Percentiles rank a stretch among this genome's conserved stretches.
Evolutionary conservation across 1,284 basidiomycete species (phyloP).

Genomic region (Melampsora larici-populina): DNA sequence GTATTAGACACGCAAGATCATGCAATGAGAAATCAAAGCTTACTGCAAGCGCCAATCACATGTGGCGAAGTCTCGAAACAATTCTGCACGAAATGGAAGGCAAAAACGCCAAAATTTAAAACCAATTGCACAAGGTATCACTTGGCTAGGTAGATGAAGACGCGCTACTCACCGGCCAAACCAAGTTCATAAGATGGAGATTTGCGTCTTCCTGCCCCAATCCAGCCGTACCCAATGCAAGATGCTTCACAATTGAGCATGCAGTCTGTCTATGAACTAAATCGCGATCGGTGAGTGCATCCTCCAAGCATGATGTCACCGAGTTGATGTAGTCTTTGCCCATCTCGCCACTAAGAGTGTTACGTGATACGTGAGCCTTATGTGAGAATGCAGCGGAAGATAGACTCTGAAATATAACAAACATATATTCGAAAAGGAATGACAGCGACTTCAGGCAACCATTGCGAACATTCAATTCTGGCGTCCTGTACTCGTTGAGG

Average conservation of each 20-base stretch:
- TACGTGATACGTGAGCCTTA: not conserved
- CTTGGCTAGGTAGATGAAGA: not conserved
- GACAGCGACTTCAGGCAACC: slow-evolving; percentile 97
- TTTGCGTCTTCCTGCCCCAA: slow-evolving; percentile 97
- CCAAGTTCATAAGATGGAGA: slow-evolving; percentile 93
- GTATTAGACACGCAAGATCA: slow-evolving; percentile 7
- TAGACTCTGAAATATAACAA: not conserved
- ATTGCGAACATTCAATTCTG: slow-evolving; percentile 95
- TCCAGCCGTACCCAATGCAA: slow-evolving; percentile 93
- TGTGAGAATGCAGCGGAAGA: too few species aligned
- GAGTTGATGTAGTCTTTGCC: slow-evolving; percentile 97
- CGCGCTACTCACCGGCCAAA: slow-evolving; percentile 71
- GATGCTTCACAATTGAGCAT: slow-evolving; percentile 97
- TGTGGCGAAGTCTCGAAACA: slow-evolving; percentile 68
- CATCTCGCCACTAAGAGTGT: slow-evolving; percentile 69
- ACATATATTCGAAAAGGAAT: slow-evolving; percentile 97
- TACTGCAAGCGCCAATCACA: slow-evolving; percentile 74
- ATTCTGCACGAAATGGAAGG: slow-evolving; percentile 7
- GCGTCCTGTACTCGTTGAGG: slow-evolving; percentile 94
- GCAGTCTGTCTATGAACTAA: slow-evolving; percentile 97
- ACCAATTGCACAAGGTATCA: not conserved
- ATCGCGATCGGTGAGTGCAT: slow-evolving; percentile 94
- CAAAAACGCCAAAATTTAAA: not conserved
- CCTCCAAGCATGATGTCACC: slow-evolving; percentile 94
- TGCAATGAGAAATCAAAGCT: not conserved